Evolutionary conservation across 2,329 filamentous ascomycete species (phyloP).

Genomic region (Talaromyces verruculosus): DNA sequence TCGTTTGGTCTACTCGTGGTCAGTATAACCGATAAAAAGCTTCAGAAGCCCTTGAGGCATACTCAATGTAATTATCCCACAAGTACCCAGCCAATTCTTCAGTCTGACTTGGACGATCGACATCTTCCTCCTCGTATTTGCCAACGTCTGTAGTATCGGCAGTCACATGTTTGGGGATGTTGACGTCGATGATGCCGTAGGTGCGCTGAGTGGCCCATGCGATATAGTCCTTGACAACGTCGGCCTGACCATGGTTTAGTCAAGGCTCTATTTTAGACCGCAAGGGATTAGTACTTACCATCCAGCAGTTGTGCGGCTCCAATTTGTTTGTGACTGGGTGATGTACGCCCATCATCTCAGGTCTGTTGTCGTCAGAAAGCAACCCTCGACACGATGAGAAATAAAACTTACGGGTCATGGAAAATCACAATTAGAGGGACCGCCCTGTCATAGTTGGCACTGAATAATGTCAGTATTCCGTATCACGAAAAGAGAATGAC

Average conservation of each 20-base stretch:
- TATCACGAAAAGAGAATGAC: background rate
- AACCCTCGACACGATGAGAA: constrained; percentile 1
- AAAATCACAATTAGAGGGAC: constrained; percentile 78
- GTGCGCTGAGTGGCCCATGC: constrained; percentile 75
- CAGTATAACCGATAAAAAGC: background rate
- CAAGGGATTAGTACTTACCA: constrained; percentile 60
- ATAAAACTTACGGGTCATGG: constrained; percentile 73
- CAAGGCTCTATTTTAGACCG: constrained; percentile 23
- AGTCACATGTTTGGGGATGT: constrained; percentile 76
- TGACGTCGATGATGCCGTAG: constrained; percentile 87
- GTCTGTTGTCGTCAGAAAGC: constrained; percentile 47
- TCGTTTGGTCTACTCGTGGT: constrained; percentile 55
- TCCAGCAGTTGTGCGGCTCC: constrained; percentile 81
- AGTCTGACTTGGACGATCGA: constrained; percentile 55
- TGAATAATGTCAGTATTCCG: constrained; percentile 30
- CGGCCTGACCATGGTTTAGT: constrained; percentile 59
- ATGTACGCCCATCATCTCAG: constrained; percentile 66
- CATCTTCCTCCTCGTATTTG: constrained; percentile 49
- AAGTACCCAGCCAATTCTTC: constrained; percentile 79
- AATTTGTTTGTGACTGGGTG: constrained; percentile 70
- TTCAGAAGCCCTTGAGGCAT: no score
- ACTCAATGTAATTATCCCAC: constrained; percentile 96
- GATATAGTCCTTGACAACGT: constrained; percentile 76
- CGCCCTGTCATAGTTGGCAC: constrained; percentile 63
- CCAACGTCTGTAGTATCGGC: constrained; percentile 35